These are phyloP conservation scores for Alnus rubra DNA, from an alignment of 306 rosid species.

Conservation along the genomic window DNA sequence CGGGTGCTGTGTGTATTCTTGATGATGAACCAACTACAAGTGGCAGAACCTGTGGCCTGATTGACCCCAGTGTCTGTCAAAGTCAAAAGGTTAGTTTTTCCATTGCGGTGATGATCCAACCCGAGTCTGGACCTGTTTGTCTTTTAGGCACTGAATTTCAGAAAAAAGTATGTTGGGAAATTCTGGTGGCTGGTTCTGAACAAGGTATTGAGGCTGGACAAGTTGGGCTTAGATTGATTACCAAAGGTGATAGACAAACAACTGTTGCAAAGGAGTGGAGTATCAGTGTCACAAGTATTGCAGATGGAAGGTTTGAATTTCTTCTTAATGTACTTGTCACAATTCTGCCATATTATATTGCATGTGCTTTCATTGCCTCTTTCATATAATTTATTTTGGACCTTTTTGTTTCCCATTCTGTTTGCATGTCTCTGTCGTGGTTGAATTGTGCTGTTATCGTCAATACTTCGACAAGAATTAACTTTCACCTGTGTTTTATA, in stretches of 20 bases:
- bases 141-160: conserved; percentile 91
- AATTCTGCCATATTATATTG: conserved; percentile 12
- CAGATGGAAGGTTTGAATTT: conserved; percentile 87
- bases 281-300: conserved; percentile 87
- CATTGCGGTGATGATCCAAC: conserved; percentile 87
- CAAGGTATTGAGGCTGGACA: conserved; percentile 99
- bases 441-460: conserved; percentile 3
- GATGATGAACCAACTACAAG: conserved; percentile 94
- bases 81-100: conserved; percentile 85
- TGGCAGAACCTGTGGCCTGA: conserved; percentile 85
- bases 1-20: conserved; percentile 85
- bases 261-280: conserved; percentile 97
- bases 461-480: conserved; percentile 1
- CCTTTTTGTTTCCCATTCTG: neutral
- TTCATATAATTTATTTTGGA: neutral
- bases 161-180: conserved; percentile 93
- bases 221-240: conserved; percentile 96
- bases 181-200: conserved; percentile 96
- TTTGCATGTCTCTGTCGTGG: conserved; percentile 5
- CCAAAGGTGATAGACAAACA: conserved; percentile 95
- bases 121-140: conserved; percentile 98
- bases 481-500: conserved; percentile 18
- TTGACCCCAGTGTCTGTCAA: conserved; percentile 80
- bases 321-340: conserved; percentile 20
- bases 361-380: conserved; percentile 10